Evolutionary conservation across 805 yeast species (phyloP), one percentile per base, ranked within the genome.

Genomic region (Candida sanyiensis): DNA sequence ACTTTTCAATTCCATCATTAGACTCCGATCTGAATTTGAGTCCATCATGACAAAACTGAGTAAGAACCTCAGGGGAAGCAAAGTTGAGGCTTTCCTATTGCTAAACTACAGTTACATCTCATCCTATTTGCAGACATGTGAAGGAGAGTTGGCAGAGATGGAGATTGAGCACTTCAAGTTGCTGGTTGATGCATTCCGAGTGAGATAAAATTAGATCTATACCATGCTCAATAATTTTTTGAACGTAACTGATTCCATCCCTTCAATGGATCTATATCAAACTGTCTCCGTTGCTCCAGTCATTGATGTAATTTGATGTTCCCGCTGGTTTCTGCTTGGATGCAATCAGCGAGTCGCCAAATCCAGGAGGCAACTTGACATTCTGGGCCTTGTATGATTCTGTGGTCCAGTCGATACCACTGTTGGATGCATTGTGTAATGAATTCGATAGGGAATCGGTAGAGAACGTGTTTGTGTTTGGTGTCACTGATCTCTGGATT

Each of bases 21-120:
- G 96, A 39, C 60, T 90, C 26, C 66, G 90, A 39, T 79, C 77
- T 50, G 96, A 85, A 46, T 89, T 78, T 56, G 97, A 93, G 55
- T 76, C 76, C 17, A 70, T 78, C 1, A 61, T 89, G 56, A 84
- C 93, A 3, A 86, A 81, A 51, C 59, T 87, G 38, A 59, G 72
- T 6, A 78, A 73, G 41, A 69, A 73, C 41, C 56, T 70, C 5
- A 77, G 72, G 15, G 27, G 30, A 12, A 16, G 13, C 20, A 70
- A 74, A 44, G 59, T 72, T 9, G 96, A 87, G 54, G 60, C 73
- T 32, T 86, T 88, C 53, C 64, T 89, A 38, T 83, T 77, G 56
- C 83, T 81, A 45, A 65, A 65, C 39, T 66, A 62, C 50, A 47
- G 62, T 22, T 62, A 56, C 32, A 48, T 66, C 2, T 26, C 42